A percentile compares a stretch with the other conserved stretches of the same genome.
phyloP scores from a whole-genome alignment of 306 rosid genomes.

The Quercus parvula region DNA sequence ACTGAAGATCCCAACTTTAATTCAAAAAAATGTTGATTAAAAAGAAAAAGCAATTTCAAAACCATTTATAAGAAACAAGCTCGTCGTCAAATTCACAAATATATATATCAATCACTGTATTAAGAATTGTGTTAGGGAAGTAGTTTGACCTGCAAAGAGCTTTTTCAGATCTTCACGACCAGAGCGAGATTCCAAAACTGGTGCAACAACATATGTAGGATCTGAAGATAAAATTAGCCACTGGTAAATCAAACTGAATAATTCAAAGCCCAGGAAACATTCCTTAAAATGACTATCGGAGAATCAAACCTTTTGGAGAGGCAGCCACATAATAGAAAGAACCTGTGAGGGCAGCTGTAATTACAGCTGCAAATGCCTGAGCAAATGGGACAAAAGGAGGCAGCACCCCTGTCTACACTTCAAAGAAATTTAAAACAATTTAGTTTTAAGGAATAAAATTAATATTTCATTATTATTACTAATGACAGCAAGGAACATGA shows the following conservation, averaged over 20 bases:
- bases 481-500: not conserved
- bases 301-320: slow-evolving; percentile 77
- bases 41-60: not conserved
- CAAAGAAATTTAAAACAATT: slow-evolving; percentile 12
- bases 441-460: slow-evolving; percentile 9
- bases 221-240: slow-evolving; percentile 43
- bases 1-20: too few relatives aligned
- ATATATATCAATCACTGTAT: not conserved
- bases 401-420: slow-evolving; percentile 72
- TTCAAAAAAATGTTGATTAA: too few relatives aligned
- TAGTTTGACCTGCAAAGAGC: slow-evolving; percentile 74
- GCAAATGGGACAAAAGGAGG: slow-evolving; percentile 98
- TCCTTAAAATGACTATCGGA: not conserved
- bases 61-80: not conserved
- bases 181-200: slow-evolving; percentile 72
- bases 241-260: slow-evolving; percentile 6
- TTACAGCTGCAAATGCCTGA: slow-evolving; percentile 93
- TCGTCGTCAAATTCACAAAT: not conserved
- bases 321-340: slow-evolving; percentile 92
- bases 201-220: slow-evolving; percentile 88
- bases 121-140: not conserved
- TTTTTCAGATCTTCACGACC: slow-evolving; percentile 76
- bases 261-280: not conserved
- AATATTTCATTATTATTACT: not conserved
- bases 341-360: slow-evolving; percentile 86